Evolutionary conservation across 2,329 filamentous ascomycete species (phyloP).

Genomic region (Botrytis squamosa): DNA sequence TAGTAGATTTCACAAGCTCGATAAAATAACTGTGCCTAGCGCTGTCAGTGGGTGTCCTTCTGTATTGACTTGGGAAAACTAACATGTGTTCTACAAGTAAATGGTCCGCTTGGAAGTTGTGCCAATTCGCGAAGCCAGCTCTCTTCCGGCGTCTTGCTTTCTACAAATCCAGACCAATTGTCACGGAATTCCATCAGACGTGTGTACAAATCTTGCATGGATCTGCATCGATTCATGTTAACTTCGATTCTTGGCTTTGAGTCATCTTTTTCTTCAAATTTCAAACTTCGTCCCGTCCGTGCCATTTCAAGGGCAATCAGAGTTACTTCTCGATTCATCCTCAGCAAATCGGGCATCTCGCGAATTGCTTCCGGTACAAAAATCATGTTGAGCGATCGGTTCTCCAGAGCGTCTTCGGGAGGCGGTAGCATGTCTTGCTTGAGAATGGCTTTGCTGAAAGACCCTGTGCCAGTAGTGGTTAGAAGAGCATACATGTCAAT

Average conservation of each 20-base stretch:
- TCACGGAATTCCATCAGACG: neutral
- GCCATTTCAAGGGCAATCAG: slow-evolving; percentile 30
- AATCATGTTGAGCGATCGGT: neutral
- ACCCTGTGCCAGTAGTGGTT: slow-evolving; percentile 50
- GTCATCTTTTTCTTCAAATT: slow-evolving; percentile 22
- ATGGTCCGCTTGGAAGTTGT: neutral
- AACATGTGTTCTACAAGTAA: slow-evolving; percentile 12
- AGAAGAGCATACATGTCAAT: slow-evolving; percentile 57
- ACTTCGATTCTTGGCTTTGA: neutral
- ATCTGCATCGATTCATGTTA: neutral
- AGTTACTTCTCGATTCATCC: slow-evolving; percentile 32
- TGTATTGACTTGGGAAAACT: neutral
- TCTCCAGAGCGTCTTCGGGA: slow-evolving; percentile 24
- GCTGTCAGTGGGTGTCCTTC: slow-evolving; percentile 7
- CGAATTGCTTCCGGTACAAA: neutral
- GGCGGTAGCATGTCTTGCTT: slow-evolving; percentile 49
- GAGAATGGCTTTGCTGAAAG: slow-evolving; percentile 48
- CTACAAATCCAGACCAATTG: neutral
- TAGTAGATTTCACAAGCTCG: slow-evolving; percentile 51
- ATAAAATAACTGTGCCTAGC: slow-evolving; percentile 47
- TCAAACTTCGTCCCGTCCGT: slow-evolving; percentile 28
- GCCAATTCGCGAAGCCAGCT: neutral
- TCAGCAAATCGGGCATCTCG: slow-evolving; percentile 2
- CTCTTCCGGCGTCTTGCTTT: neutral
- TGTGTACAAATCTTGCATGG: neutral